These are phyloP conservation scores for Agarophyton chilense DNA, from an alignment of 23 red algal species.

Conservation along the genomic window DNA sequence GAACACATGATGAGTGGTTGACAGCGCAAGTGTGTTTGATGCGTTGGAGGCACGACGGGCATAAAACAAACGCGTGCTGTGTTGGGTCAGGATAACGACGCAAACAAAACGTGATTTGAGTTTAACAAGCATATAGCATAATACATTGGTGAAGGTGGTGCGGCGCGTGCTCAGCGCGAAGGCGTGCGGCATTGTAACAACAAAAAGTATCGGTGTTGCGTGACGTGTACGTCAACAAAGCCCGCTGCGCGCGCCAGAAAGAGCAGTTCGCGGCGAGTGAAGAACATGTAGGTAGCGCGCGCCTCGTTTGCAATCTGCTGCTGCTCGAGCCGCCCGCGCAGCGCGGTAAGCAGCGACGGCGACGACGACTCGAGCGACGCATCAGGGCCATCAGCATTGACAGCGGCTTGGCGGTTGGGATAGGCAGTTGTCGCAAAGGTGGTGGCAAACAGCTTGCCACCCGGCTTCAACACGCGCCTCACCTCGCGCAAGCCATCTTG, in stretches of 20 bases:
- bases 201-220: constrained; percentile 25
- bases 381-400: neutral
- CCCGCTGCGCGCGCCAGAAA: constrained; percentile 72
- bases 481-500: constrained; percentile 91
- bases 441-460: constrained; percentile 85
- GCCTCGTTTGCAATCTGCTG: neutral
- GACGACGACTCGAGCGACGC: neutral
- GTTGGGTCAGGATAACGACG: no score
- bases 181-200: constrained; percentile 60
- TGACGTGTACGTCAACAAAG: constrained; percentile 76
- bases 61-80: no score
- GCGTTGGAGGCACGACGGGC: no score
- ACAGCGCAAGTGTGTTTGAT: no score
- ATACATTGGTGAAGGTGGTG: neutral
- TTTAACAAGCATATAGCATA: no score
- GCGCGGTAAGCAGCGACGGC: neutral
- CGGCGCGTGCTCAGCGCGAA: neutral
- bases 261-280: constrained; percentile 70
- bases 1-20: neutral
- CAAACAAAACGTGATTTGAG: no score
- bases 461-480: constrained; percentile 71
- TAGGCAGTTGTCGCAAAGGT: no score
- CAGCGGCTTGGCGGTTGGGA: neutral
- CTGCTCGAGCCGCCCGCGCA: no score
- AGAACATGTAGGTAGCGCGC: constrained; percentile 67